Percentiles rank a stretch among this genome's conserved stretches.
phyloP scores from a whole-genome alignment of 352 stramenopile species.

The Pythium scleroteichum region DNA sequence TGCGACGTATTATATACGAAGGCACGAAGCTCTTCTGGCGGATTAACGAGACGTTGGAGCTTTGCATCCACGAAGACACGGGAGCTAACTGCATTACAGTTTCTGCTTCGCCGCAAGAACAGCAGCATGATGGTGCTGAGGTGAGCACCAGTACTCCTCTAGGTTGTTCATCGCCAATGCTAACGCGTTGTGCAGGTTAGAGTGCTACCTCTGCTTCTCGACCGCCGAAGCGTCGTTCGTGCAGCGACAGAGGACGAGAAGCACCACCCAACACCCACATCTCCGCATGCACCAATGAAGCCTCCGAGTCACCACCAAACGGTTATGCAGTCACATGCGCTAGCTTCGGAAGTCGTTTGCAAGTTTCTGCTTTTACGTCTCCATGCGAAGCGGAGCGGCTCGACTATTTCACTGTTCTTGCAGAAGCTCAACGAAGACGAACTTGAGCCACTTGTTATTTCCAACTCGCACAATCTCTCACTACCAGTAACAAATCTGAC shows the following conservation, averaged over 20 bases:
- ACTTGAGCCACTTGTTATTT: conserved; percentile 50
- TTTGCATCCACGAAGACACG: conserved; percentile 82
- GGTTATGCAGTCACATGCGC: neutral
- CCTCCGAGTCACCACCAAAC: neutral
- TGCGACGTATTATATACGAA: conserved; percentile 77
- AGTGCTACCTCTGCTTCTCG: conserved; percentile 55
- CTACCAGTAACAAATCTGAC: conserved; percentile 43
- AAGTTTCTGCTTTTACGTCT: conserved; percentile 78
- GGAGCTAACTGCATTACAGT: conserved; percentile 70
- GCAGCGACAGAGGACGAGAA: conserved; percentile 34
- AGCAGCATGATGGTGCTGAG: conserved; percentile 32
- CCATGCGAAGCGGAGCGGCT: conserved; percentile 45
- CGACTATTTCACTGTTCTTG: conserved; percentile 58
- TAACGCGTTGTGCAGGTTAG: conserved; percentile 15
- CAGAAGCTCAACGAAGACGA: conserved; percentile 74
- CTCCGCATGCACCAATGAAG: conserved; percentile 1
- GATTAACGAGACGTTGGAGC: conserved; percentile 84
- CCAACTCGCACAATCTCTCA: conserved; percentile 26
- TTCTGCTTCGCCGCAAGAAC: conserved; percentile 53
- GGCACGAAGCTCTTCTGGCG: conserved; percentile 88
- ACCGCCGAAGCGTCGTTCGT: conserved; percentile 50
- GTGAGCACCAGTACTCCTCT: conserved; percentile 3
- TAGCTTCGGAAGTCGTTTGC: conserved; percentile 42
- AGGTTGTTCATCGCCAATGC: neutral
- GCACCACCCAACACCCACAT: conserved; percentile 6